Base-by-base conservation (phyloP, 768 basidiomycete genomes). In the Suillus ampliporus region DNA sequence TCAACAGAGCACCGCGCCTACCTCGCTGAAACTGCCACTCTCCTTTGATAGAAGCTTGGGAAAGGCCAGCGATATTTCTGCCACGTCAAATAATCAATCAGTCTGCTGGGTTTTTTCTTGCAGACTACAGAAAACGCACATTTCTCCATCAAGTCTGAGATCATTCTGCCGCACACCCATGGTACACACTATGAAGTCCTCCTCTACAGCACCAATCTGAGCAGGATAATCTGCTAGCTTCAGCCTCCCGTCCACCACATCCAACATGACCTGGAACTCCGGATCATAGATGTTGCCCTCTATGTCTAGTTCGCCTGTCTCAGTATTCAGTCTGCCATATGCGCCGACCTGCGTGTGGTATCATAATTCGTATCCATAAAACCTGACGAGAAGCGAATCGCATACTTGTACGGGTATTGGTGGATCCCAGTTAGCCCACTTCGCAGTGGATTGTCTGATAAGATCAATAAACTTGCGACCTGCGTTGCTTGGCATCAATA, bases 401-500 rank as follows among this genome's bases (percentile, higher is more conserved):
- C 50, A 35, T 21, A 66, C 63, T 63, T 66, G 68, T 65, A 76
- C 64, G 41, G 65, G 68, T 53, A 68, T 70, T 40, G 76, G 72
- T 17, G 76, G 70, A 59, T 76, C 73, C 72, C 72, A 77, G 53
- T 68, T 75, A 11, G 73, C 65, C 69, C 72, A 74, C 59, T 74
- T 73, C n/a, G 69, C 71, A 28, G 72, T 71, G 13, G 58, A 60
- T 5, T 47, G 52, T 15, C 57, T 68, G 51, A 76, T 68, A 54
- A 75, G 71, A 51, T 75, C 74, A 48, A 73, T 64, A 58, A 67
- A 75, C 44, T 74, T 75, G 40, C 73, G 66, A 0, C 63, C 70
- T 10, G 68, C 60, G 44, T 62, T 61, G 47, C 66, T 62, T 31
- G 31, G 31, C 43, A 50, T 35, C 44, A 51, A 51, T 31, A 51